Conservation (phyloP, 2,329 filamentous ascomycete species). For the Colletotrichum tamarilloi region DNA sequence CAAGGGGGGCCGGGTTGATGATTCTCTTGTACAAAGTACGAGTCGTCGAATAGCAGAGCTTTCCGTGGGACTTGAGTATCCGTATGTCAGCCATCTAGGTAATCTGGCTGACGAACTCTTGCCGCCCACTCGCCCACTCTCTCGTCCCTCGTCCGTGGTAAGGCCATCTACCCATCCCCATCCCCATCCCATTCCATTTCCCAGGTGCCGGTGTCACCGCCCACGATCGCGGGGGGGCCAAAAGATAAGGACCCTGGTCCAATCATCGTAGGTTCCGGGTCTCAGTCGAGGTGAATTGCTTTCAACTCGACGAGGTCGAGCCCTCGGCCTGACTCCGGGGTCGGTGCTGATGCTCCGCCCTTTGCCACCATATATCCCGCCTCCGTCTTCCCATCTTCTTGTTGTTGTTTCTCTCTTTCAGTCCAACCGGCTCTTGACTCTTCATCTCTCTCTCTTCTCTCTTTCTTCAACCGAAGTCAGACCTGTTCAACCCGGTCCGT, state of each 20-base stretch:
- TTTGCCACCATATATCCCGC: slow-evolving; percentile 34
- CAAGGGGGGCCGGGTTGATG: background rate
- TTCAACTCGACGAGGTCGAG: slow-evolving; percentile 19
- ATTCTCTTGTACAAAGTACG: background rate
- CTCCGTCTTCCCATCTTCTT: slow-evolving; percentile 14
- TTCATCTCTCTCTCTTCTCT: slow-evolving; percentile 9
- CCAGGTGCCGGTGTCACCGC: slow-evolving; percentile 32
- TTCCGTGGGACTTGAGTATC: background rate
- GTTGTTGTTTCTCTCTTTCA: background rate
- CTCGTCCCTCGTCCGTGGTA: background rate
- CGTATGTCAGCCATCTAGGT: background rate
- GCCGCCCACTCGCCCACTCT: slow-evolving; percentile 9
- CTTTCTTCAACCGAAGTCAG: slow-evolving; percentile 15
- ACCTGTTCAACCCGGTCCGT: slow-evolving; percentile 27
- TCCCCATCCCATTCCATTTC: background rate
- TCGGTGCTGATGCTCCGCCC: slow-evolving; percentile 31
- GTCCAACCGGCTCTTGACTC: slow-evolving; percentile 21
- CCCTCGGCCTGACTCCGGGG: slow-evolving; percentile 33
- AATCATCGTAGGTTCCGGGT: background rate
- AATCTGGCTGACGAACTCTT: background rate
- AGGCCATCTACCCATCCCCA: background rate
- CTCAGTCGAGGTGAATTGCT: slow-evolving; percentile 12
- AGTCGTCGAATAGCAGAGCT: background rate
- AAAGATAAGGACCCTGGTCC: slow-evolving; percentile 31
- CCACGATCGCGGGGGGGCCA: slow-evolving; percentile 30